Percentiles rank a stretch among this genome's conserved stretches.
Conservation (phyloP, 805 yeast species). For the Wickerhamomyces subpelliculosus region DNA sequence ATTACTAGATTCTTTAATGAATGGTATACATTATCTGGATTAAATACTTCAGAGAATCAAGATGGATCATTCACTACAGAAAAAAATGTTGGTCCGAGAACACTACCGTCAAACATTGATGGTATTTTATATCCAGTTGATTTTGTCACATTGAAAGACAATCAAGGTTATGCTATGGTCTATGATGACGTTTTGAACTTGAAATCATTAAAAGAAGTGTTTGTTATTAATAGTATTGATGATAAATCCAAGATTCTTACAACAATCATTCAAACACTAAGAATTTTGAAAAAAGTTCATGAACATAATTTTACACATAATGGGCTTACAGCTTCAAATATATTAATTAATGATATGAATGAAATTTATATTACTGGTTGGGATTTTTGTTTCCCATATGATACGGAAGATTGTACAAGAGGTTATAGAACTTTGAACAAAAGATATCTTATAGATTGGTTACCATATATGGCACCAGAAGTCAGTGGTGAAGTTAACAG, state of each 20-base stretch:
- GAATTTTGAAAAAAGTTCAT: slow-evolving; percentile 27
- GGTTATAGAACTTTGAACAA: slow-evolving; percentile 37
- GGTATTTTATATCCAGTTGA: slow-evolving; percentile 16
- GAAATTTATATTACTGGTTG: slow-evolving; percentile 37
- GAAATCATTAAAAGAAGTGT: slow-evolving; percentile 11
- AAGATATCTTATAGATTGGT: slow-evolving; percentile 28
- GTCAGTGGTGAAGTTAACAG: slow-evolving; percentile 32
- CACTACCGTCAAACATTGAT: slow-evolving; percentile 9
- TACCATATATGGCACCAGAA: slow-evolving; percentile 47
- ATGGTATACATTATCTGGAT: slow-evolving; percentile 16
- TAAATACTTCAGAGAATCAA: background rate
- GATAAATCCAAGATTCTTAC: slow-evolving; percentile 14
- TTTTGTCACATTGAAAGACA: slow-evolving; percentile 6
- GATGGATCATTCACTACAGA: background rate
- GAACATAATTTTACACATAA: slow-evolving; percentile 39
- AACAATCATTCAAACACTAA: slow-evolving; percentile 17
- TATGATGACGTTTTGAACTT: slow-evolving; percentile 14
- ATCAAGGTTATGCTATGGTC: slow-evolving; percentile 12
- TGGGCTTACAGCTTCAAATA: slow-evolving; percentile 33
- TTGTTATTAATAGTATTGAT: slow-evolving; percentile 4
- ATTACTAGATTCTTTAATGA: slow-evolving; percentile 16
- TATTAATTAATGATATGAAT: slow-evolving; percentile 29
- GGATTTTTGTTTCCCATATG: slow-evolving; percentile 39
- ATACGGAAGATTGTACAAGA: slow-evolving; percentile 33
- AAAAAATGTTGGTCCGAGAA: slow-evolving; percentile 4